Evolutionary conservation across 2,329 filamentous ascomycete species (phyloP).

Genomic region (Sporothrix pseudoabietina): DNA sequence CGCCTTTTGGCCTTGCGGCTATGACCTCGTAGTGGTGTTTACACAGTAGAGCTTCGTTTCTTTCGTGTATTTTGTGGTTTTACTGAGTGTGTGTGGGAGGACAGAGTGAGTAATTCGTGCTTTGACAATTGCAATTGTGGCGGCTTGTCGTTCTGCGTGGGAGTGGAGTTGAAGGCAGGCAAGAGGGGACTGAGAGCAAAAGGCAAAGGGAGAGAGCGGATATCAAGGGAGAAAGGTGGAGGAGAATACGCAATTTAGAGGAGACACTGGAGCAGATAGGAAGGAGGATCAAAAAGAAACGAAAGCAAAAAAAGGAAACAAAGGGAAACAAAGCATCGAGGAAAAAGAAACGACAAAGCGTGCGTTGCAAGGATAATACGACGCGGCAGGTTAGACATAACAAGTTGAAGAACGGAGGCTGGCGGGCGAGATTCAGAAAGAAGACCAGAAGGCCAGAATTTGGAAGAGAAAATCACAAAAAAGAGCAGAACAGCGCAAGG

Average conservation of each 20-base stretch:
- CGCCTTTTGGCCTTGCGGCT: conserved; percentile 4
- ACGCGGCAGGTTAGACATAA: conserved; percentile 10
- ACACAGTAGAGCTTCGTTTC: not conserved
- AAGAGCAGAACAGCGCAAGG: not conserved
- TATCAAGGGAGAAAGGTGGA: conserved; percentile 13
- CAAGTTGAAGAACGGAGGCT: conserved; percentile 16
- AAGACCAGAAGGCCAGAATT: not conserved
- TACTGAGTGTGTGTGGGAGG: not conserved
- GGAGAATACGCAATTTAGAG: not conserved
- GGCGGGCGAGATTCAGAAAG: not conserved
- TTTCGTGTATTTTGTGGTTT: not conserved
- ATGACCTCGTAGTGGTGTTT: not conserved
- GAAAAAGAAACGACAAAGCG: not conserved
- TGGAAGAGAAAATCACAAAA: not conserved
- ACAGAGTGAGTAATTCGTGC: not conserved
- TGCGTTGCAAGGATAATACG: conserved; percentile 1
- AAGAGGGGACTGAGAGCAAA: not conserved
- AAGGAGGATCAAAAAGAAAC: not conserved
- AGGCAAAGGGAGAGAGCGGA: conserved; percentile 1
- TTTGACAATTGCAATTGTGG: not conserved
- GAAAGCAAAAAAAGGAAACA: not conserved
- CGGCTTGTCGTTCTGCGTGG: conserved; percentile 9
- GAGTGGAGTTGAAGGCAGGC: not conserved
- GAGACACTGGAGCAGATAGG: not conserved
- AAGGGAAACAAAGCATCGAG: not conserved